These are phyloP conservation scores for Jatropha podagrica DNA, from an alignment of 441 rosid species.

Conservation along the genomic window DNA sequence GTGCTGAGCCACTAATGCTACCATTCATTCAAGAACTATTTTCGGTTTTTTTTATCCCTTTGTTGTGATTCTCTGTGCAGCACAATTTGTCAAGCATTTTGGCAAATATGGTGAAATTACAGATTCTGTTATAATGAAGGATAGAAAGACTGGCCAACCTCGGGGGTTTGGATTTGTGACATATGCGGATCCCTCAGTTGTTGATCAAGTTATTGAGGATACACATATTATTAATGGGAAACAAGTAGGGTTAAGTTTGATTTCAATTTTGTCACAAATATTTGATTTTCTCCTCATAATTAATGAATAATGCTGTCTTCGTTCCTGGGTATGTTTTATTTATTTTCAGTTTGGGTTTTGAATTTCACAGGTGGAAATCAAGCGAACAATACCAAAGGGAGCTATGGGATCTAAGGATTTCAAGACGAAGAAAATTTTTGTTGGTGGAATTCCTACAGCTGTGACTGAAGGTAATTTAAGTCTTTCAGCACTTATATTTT, in stretches of 20 bases:
- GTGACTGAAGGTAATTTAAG: slow-evolving; percentile 64
- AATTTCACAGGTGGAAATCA: slow-evolving; percentile 75
- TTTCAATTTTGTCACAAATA: background rate
- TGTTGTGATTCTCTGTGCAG: slow-evolving; percentile 42
- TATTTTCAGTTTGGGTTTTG: slow-evolving; percentile 17
- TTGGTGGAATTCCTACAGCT: slow-evolving; percentile 84
- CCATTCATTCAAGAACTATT: background rate
- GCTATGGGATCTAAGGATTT: slow-evolving; percentile 64
- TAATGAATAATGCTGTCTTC: background rate
- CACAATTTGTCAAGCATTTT: slow-evolving; percentile 80
- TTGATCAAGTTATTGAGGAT: slow-evolving; percentile 81
- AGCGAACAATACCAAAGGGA: slow-evolving; percentile 89
- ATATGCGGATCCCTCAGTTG: slow-evolving; percentile 79
- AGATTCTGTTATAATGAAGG: slow-evolving; percentile 96
- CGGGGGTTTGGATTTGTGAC: slow-evolving; percentile 97
- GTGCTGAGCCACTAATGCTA: slow-evolving; percentile 4
- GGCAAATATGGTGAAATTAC: slow-evolving; percentile 85
- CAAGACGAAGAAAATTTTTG: slow-evolving; percentile 86
- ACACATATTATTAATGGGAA: slow-evolving; percentile 74
- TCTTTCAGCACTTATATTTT: background rate
- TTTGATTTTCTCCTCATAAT: background rate
- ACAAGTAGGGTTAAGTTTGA: slow-evolving; percentile 50
- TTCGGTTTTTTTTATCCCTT: background rate
- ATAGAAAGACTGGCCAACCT: slow-evolving; percentile 82
- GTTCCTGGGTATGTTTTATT: background rate